Percentiles rank a stretch among this genome's conserved stretches.
Evolutionary conservation across 495 filamentous ascomycete species (phyloP).

Genomic region (Melanomma pulvis-pyrius): DNA sequence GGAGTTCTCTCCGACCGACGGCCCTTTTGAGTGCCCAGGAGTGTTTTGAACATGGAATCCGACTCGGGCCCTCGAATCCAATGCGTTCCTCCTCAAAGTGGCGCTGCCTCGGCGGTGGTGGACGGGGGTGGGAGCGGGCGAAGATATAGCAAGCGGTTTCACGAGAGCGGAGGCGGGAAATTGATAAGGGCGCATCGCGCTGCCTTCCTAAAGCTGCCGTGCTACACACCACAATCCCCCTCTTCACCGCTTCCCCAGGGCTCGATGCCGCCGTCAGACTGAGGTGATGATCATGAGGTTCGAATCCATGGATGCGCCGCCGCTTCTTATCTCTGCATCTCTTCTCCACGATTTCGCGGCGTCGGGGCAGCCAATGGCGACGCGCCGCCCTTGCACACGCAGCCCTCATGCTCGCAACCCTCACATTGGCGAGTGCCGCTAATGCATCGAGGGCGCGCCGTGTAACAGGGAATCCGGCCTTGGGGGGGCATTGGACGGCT

Average conservation of each 20-base stretch:
- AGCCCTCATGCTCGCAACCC: background rate
- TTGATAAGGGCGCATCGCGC: conserved; percentile 14
- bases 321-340: conserved; percentile 22
- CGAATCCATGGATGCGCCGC: background rate
- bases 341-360: conserved; percentile 26
- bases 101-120: background rate
- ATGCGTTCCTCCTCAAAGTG: conserved; percentile 2
- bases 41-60: conserved; percentile 34
- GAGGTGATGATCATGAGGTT: conserved; percentile 22
- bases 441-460: conserved; percentile 1
- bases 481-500: background rate
- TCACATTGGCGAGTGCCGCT: conserved; percentile 7
- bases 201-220: conserved; percentile 7
- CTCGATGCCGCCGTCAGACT: background rate
- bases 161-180: conserved; percentile 5
- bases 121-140: background rate
- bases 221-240: conserved; percentile 14
- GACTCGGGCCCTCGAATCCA: background rate
- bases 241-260: conserved; percentile 23
- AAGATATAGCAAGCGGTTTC: background rate
- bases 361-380: conserved; percentile 15
- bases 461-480: conserved; percentile 2
- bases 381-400: conserved; percentile 5
- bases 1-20: conserved; percentile 32
- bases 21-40: conserved; percentile 25